phyloP scores from a whole-genome alignment of 345 rosid genomes.

The Capsella bursapastoris region DNA sequence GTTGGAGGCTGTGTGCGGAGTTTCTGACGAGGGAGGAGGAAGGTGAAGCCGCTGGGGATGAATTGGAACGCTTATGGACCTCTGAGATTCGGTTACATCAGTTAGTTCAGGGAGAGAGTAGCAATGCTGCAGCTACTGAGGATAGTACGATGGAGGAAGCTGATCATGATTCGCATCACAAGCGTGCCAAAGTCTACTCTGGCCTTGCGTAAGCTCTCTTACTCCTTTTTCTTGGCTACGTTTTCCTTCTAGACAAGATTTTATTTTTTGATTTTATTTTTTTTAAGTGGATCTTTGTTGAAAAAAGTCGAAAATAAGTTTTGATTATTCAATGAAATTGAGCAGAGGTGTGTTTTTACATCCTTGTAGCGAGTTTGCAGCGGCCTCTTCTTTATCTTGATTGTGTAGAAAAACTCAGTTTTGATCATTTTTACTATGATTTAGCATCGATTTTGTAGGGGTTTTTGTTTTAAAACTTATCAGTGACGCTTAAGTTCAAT shows the following conservation, averaged over 20 bases:
- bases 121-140: conserved; percentile 40
- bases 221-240: not conserved
- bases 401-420: not conserved
- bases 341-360: not conserved
- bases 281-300: not conserved
- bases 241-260: not conserved
- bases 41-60: conserved; percentile 39
- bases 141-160: conserved; percentile 43
- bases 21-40: conserved; percentile 43
- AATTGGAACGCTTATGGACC: conserved; percentile 34
- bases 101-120: conserved; percentile 64
- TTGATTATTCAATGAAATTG: not conserved
- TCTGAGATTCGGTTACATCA: conserved; percentile 28
- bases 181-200: conserved; percentile 80
- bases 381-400: not conserved
- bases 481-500: conserved; percentile 26
- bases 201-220: conserved; percentile 55
- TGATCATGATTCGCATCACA: conserved; percentile 62
- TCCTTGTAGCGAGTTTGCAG: not conserved
- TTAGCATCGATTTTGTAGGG: not conserved
- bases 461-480: not conserved
- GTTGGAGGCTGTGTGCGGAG: conserved; percentile 48
- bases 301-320: not conserved
- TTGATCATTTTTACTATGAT: not conserved
- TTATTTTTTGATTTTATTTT: not conserved